Percentiles rank a stretch among this genome's conserved stretches.
These are phyloP conservation scores for Noccaea caerulescens DNA, from an alignment of 345 rosid genomes.

Conservation along the genomic window DNA sequence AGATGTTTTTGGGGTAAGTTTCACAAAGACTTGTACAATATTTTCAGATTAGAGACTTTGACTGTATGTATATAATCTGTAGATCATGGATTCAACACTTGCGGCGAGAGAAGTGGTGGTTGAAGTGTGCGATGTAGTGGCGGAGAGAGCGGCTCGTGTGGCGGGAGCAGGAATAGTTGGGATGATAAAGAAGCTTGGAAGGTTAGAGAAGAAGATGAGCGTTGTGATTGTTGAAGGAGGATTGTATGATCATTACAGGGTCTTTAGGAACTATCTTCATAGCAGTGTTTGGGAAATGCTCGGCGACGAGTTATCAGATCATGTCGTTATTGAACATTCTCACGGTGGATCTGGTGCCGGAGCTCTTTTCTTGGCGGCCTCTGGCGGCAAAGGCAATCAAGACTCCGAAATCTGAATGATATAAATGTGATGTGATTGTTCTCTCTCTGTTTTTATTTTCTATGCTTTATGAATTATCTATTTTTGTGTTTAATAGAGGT, in stretches of 20 bases:
- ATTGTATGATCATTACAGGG: conserved; percentile 62
- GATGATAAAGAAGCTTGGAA: conserved; percentile 64
- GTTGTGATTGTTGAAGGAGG: conserved; percentile 66
- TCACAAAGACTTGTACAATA: neutral
- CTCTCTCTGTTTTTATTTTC: neutral
- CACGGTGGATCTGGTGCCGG: conserved; percentile 68
- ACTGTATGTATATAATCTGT: neutral
- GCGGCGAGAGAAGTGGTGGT: conserved; percentile 58
- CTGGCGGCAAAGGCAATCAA: neutral
- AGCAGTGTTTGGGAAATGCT: conserved; percentile 75
- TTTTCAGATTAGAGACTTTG: neutral
- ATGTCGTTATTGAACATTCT: conserved; percentile 55
- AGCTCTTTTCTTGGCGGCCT: conserved; percentile 60
- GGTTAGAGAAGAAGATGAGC: conserved; percentile 57
- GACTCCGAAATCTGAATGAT: neutral
- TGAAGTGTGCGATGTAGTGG: conserved; percentile 66
- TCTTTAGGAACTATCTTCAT: conserved; percentile 67
- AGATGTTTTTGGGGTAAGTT: conserved; percentile 55
- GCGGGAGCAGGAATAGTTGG: conserved; percentile 71
- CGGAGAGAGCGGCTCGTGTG: conserved; percentile 69
- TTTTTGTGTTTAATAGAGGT: too few relatives aligned
- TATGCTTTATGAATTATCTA: too few relatives aligned
- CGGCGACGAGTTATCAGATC: conserved; percentile 62
- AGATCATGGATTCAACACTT: conserved; percentile 55
- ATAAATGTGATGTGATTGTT: neutral